Base-by-base conservation (phyloP, 83 land plant genomes). In the Diphasiastrum complanatum region DNA sequence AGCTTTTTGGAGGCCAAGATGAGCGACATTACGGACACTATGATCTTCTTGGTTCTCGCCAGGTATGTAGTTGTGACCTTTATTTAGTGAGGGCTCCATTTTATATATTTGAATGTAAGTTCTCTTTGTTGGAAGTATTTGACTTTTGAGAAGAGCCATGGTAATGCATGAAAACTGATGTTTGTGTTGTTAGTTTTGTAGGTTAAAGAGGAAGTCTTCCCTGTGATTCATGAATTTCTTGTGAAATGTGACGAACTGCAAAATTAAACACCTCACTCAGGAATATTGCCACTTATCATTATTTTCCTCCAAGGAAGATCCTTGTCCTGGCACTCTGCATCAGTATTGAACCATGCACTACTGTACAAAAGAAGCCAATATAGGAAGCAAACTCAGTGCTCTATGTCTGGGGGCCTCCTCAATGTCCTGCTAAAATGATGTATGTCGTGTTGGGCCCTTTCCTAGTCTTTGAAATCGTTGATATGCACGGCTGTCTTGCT, bases 21-120 rank as follows among this genome's bases (percentile, higher is more conserved):
- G 85, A 86, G 38, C 70, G 76, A 36, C 96, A 93, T 69, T 93
- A 86, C 78, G 99, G 86, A 27, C 99, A 89, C 51, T 93, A 89
- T 76, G 99, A 93, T 67, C 73, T 91, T 59, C 87, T 91, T 35
- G 85, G 97, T 64, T 89, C 83, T 25, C 75, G 80, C 25, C 29
- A 76, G 86, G 95, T 91, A 84, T 5, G 74, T 58, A 37, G 0
- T 60, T 25, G 5, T 49, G 19, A 49, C 16, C 8, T 8, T 8
- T 8, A 16, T 16, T 40, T 40, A 8, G 16, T 40, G 12, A 40
- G 43, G 43, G 43, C 43, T 40, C 12, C 12, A 4, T 60, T 19
- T 33, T 60, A 8, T 57, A 12, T 16, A 16, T 33, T 14, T 23
- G 20, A 60, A 20, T 16, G 6, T 16, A n/a, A 33, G 5, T 6